Evolutionary conservation across 768 basidiomycete genomes (phyloP), one percentile per base, ranked within the genome.

Genomic region (Mycena kentingensis): DNA sequence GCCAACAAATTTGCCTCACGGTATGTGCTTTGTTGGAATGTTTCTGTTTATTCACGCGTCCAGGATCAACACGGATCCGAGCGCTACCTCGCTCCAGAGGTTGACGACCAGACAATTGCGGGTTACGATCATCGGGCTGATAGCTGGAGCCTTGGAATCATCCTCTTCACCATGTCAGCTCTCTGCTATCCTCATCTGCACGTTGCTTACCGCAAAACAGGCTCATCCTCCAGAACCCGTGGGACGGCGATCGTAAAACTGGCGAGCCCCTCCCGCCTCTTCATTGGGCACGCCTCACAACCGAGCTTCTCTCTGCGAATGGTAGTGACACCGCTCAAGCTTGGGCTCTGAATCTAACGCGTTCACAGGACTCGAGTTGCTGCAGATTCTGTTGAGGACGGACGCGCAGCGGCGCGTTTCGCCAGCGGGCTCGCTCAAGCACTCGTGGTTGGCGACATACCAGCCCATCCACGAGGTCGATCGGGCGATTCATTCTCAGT

Each of bases 111-210:
- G 12, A 3, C 19, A 0, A 3, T 2, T 5, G 37, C 48, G 1
- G 49, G 53, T 35, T 58, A 58, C 19, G 54, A 52, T 21, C 28
- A 52, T 18, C 42, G 36, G 10, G 50, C 44, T 11, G 58, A 60
- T 31, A 49, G 50, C 26, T 60, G 45, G 15, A 55, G 54, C 16
- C 47, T 44, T 2, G 58, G 54, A 7, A n/a, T 60, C 22, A 46
- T 60, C 18, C 16, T 60, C 21, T 55, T 55, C n/a, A 11, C 46
- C 1, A 46, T 60, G 58, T 60, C 18, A 21, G 48, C 25, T 5
- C 5, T 16, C 39, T 18, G n/a, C 19, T 19, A 19, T 2, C 15
- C 27, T 6, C 24, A 22, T 11, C 3, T n/a, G n/a, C 5, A 19
- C 35, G 27, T 50, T 3, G 42, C 28, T 35, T 15, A 47, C 41